Conservation (phyloP, 106 monocot genomes). For the Iris macrosiphon region DNA sequence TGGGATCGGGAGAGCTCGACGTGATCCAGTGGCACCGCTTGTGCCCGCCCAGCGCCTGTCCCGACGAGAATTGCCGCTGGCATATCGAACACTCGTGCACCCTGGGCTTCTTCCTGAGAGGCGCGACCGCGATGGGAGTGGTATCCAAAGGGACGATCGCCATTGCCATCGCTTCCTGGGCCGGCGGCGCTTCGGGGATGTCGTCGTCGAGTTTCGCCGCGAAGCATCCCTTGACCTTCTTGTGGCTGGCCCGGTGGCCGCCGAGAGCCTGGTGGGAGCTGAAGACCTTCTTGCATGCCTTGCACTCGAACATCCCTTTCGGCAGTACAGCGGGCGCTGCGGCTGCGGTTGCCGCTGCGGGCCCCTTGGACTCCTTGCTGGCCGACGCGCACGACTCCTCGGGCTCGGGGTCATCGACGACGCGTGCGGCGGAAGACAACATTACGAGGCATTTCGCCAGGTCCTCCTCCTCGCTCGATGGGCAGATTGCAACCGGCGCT, state of each 20-base stretch:
- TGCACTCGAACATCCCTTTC: conserved; percentile 51
- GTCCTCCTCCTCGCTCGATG: conserved; percentile 71
- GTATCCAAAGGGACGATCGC: neutral
- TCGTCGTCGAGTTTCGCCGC: conserved; percentile 36
- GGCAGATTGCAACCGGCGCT: neutral
- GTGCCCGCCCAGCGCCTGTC: conserved; percentile 70
- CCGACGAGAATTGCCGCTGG: conserved; percentile 55
- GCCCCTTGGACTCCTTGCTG: conserved; percentile 48
- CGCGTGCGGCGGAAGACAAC: conserved; percentile 47
- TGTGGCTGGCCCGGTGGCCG: conserved; percentile 72
- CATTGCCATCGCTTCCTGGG: neutral
- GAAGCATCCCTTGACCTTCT: conserved; percentile 75
- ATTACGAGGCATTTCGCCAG: conserved; percentile 68
- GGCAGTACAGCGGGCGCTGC: neutral
- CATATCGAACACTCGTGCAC: conserved; percentile 72
- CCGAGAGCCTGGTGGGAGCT: conserved; percentile 66
- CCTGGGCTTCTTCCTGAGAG: conserved; percentile 49
- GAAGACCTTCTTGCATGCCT: conserved; percentile 67
- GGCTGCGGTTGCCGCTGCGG: too few relatives aligned
- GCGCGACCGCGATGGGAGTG: neutral
- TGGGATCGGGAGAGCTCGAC: conserved; percentile 11
- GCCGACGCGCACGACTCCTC: conserved; percentile 62
- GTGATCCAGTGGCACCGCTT: conserved; percentile 66
- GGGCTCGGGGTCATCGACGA: conserved; percentile 19
- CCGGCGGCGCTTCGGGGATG: neutral